Evolutionary conservation across 2,329 filamentous ascomycete species (phyloP).

Genomic region (Septoria linicola): DNA sequence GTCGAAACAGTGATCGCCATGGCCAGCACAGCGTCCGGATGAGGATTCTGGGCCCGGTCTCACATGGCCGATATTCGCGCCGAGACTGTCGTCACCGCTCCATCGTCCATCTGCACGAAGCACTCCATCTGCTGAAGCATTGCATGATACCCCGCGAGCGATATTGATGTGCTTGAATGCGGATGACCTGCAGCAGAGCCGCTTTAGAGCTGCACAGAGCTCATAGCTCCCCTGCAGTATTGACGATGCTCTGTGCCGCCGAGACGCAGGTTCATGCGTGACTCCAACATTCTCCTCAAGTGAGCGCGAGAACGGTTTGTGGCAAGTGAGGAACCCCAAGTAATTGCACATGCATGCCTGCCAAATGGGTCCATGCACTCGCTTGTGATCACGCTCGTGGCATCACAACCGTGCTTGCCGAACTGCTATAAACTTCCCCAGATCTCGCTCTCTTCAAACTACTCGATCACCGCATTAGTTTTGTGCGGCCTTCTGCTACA

Average conservation of each 20-base stretch:
- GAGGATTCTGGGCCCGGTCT: no score
- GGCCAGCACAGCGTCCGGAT: no score
- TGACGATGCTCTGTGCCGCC: conserved; percentile 6
- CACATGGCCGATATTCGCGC: not conserved
- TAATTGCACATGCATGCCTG: conserved; percentile 11
- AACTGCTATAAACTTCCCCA: conserved; percentile 17
- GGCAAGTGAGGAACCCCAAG: conserved; percentile 3
- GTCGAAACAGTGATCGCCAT: no score
- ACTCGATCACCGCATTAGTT: not conserved
- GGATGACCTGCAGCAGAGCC: conserved; percentile 11
- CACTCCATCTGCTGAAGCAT: conserved; percentile 5
- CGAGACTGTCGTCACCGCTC: conserved; percentile 6
- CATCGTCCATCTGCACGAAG: conserved; percentile 1
- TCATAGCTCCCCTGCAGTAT: conserved; percentile 12
- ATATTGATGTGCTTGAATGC: conserved; percentile 1
- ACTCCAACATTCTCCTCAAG: not conserved
- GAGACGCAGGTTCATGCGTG: conserved; percentile 2
- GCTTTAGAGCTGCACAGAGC: conserved; percentile 11
- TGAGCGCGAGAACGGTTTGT: not conserved
- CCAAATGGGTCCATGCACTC: conserved; percentile 1
- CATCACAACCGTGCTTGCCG: not conserved
- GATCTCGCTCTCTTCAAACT: conserved; percentile 2
- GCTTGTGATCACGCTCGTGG: not conserved
- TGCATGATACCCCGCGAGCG: conserved; percentile 11
- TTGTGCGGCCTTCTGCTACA: conserved; percentile 4